Evolutionary conservation across 225 moss, liverwort and hornwort genomes (phyloP).

Genomic region (Ulota crispa): DNA sequence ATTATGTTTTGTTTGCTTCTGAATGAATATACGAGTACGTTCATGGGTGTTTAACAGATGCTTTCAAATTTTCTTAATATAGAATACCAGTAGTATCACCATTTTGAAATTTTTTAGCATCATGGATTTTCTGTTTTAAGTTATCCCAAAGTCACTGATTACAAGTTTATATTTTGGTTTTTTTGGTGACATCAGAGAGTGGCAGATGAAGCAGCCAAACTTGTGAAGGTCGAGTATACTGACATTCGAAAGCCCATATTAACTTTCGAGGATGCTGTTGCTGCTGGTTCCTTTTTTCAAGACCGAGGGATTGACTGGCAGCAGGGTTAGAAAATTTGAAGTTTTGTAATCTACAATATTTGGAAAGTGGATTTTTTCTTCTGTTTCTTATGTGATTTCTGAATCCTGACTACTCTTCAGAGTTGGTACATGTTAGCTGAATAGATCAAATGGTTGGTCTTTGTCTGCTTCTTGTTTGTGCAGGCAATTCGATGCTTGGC

Average conservation of each 20-base stretch:
- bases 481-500: slow-evolving; percentile 63
- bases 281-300: slow-evolving; percentile 54
- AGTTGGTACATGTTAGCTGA: not conserved
- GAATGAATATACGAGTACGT: not conserved
- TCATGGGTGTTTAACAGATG: not conserved
- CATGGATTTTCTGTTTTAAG: not conserved
- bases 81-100: not conserved
- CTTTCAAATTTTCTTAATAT: not conserved
- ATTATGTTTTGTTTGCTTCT: slow-evolving; percentile 4
- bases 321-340: slow-evolving; percentile 1
- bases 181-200: slow-evolving; percentile 43
- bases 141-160: not conserved
- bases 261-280: slow-evolving; percentile 77
- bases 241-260: slow-evolving; percentile 66
- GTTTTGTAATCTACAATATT: not conserved
- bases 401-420: not conserved
- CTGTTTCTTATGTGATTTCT: not conserved
- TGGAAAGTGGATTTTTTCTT: not conserved
- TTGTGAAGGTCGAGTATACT: slow-evolving; percentile 67
- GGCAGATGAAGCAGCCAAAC: slow-evolving; percentile 69
- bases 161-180: not conserved
- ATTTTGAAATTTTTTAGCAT: not conserved
- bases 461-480: slow-evolving; percentile 2
- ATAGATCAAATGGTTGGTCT: not conserved
- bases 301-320: slow-evolving; percentile 57